Conservation (phyloP, 73 alveolate species). For the Paramecium octaurelia region DNA sequence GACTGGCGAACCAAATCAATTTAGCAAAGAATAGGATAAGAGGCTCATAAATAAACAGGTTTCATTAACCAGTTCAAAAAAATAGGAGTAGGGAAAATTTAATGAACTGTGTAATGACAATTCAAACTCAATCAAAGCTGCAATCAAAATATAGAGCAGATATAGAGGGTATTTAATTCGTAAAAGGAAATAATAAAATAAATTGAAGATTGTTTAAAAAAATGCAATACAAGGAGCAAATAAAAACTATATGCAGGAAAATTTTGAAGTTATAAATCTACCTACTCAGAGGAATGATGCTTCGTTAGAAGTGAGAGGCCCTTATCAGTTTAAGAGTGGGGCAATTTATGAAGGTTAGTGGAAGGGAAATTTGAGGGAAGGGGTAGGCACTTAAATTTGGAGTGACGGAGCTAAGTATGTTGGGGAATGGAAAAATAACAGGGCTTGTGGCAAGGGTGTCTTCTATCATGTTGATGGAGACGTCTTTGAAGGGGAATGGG, state of each 20-base stretch:
- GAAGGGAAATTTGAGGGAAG: conserved; percentile 64
- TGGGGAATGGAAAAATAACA: conserved; percentile 69
- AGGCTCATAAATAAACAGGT: background rate
- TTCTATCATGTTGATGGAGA: conserved; percentile 68
- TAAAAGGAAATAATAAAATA: background rate
- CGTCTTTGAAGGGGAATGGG: conserved; percentile 62
- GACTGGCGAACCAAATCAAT: background rate
- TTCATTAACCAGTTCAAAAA: background rate
- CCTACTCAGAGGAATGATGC: background rate
- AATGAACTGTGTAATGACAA: background rate
- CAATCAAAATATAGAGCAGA: background rate
- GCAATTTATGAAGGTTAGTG: conserved; percentile 78
- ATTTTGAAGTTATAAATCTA: conserved; percentile 36
- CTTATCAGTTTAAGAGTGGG: conserved; percentile 67
- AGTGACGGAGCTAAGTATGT: conserved; percentile 66
- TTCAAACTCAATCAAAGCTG: conserved; percentile 18
- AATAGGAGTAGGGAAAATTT: conserved; percentile 9
- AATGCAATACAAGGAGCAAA: conserved; percentile 37
- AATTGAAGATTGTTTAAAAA: conserved; percentile 59
- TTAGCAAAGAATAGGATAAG: background rate
- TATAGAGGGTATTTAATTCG: background rate
- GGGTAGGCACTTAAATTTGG: conserved; percentile 61
- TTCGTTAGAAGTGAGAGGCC: conserved; percentile 69
- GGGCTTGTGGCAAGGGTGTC: conserved; percentile 64
- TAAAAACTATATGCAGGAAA: conserved; percentile 37